A percentile compares a stretch with the other conserved stretches of the same genome.
phyloP scores from a whole-genome alignment of 2,329 filamentous ascomycete species.

The Septoria linicola region DNA sequence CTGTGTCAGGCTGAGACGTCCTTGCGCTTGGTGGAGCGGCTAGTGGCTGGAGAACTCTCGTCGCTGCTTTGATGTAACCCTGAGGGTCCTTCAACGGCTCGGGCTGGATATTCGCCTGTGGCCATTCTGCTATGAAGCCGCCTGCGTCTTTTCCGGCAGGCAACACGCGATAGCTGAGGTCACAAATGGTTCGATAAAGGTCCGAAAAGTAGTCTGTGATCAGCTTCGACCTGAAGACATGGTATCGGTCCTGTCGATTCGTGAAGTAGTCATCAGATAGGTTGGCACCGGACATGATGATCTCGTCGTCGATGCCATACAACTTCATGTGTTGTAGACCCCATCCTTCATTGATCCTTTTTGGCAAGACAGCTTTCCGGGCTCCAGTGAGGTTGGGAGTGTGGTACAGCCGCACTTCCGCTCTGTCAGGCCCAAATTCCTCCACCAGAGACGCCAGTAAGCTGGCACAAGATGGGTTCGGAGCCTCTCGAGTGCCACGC shows the following conservation, averaged over 20 bases:
- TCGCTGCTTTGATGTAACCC: constrained; percentile 69
- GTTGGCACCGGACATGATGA: constrained; percentile 94
- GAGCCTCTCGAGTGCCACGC: constrained; percentile 86
- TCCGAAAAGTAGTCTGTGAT: constrained; percentile 79
- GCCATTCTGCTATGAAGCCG: constrained; percentile 68
- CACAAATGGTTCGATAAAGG: constrained; percentile 74
- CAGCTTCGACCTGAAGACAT: constrained; percentile 76
- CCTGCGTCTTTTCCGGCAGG: constrained; percentile 53
- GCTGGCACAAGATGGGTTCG: constrained; percentile 81
- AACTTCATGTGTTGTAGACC: constrained; percentile 98
- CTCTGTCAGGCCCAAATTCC: constrained; percentile 79
- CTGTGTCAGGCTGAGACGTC: constrained; percentile 42
- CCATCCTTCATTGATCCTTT: constrained; percentile 96
- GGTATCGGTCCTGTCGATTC: constrained; percentile 91
- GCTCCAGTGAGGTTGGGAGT: constrained; percentile 91
- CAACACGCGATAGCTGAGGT: constrained; percentile 76
- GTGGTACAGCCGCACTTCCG: constrained; percentile 96
- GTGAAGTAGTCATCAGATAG: constrained; percentile 93
- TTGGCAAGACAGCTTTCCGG: constrained; percentile 79
- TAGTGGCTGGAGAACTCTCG: constrained; percentile 64
- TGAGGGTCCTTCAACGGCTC: constrained; percentile 70
- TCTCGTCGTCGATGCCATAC: constrained; percentile 91
- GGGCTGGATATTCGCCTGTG: constrained; percentile 67
- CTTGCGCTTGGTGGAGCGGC: constrained; percentile 50
- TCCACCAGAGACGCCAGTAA: constrained; percentile 77